phyloP scores from a whole-genome alignment of 1,284 basidiomycete species.

The Tilletiopsis washingtonensis region DNA sequence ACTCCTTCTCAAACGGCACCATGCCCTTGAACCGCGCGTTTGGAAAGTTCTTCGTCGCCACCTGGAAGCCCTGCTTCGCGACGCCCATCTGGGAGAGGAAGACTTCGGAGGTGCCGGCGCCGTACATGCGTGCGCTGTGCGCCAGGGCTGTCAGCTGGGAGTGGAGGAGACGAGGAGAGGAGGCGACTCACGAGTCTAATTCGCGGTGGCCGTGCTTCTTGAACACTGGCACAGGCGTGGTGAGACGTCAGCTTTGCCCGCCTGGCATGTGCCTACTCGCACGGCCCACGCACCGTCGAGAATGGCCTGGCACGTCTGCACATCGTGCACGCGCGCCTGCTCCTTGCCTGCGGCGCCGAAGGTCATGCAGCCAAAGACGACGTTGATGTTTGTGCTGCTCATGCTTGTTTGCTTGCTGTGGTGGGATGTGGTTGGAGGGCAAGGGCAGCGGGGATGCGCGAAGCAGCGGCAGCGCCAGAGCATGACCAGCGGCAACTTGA shows the following conservation, averaged over 20 bases:
- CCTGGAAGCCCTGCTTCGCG: conserved; percentile 16
- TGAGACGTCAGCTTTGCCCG: no score
- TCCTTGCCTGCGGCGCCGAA: conserved; percentile 49
- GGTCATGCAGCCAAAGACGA: conserved; percentile 52
- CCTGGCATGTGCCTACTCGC: no score
- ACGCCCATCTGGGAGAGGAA: conserved; percentile 19
- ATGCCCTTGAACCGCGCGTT: no score
- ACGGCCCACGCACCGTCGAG: no score
- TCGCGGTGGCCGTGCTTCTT: conserved; percentile 57
- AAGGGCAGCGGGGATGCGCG: no score
- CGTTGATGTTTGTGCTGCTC: neutral
- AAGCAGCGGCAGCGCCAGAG: no score
- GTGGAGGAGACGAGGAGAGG: no score
- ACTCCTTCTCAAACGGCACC: no score
- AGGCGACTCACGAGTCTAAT: conserved; percentile 33
- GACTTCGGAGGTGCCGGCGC: conserved; percentile 17
- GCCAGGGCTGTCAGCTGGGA: neutral
- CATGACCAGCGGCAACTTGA: no score
- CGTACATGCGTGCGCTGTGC: conserved; percentile 55
- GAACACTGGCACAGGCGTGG: no score
- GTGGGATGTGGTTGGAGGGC: neutral
- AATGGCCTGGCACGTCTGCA: conserved; percentile 55
- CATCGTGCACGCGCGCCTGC: conserved; percentile 54
- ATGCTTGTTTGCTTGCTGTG: neutral
- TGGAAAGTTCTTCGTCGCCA: conserved; percentile 48